Evolutionary conservation across 1,284 basidiomycete species (phyloP), one percentile per base, ranked within the genome.

Genomic region (Trametes hirsuta): DNA sequence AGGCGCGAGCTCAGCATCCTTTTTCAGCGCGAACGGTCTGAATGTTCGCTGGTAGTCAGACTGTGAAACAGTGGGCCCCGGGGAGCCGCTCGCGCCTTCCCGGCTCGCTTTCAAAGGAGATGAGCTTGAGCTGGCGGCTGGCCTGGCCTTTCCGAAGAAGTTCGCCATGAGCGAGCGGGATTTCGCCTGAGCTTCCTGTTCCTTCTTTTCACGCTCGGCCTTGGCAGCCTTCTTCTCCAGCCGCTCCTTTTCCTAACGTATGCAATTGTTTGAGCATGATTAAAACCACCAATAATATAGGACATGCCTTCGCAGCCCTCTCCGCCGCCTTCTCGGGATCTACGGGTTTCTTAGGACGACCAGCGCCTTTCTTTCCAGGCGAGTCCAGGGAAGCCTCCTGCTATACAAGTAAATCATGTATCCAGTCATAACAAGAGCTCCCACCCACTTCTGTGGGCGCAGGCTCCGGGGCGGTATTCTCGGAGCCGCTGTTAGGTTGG

Each of bases 11-110:
- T 81, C 77, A 4, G 84, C 82, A 61, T 85, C 89, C 66, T 88
- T 91, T 76, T 90, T 91, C 62, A 90, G 65, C 6, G 85, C 78
- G 70, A 94, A 95, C 1, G 91, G 86, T 65, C 84, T 88, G 78
- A 95, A 95, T 0, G 81, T 79, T 65, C 77, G 84, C 58, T 88
- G 81, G 68, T 91, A 95, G 49, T 94, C 91, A 6, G 83, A 83
- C 41, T 78, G 75, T 6, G 69, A 62, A n/a, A 68, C 69, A 1
- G 79, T 80, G 41, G 81, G 72, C 9, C 75, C 78, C 5, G 79
- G 74, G n/a, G 72, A 71, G 30, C 70, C 64, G 40, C 68, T 65
- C 2, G 68, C 66, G 22, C 64, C 59, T 25, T 76, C 74, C 39
- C 75, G 77, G n/a, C 73, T 64, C 3, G 76, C 68, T n/a, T 67